These are phyloP conservation scores for Candida dubliniensis DNA, from an alignment of 1,139 yeast species.

Conservation along the genomic window DNA sequence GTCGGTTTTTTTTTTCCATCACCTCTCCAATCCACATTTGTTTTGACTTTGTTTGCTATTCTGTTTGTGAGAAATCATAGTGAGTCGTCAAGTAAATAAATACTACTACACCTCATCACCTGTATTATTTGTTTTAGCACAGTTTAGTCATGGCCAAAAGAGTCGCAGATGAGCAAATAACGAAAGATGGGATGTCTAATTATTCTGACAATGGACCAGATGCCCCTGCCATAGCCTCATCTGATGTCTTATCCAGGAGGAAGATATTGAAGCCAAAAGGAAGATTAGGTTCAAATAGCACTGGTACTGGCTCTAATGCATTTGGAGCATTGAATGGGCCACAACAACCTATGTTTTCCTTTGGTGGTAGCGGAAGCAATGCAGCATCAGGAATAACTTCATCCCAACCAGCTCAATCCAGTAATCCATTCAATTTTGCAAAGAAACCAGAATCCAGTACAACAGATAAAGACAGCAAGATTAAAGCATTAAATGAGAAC, in stretches of 20 bases:
- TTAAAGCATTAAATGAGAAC: constrained; percentile 68
- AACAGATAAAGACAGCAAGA: constrained; percentile 33
- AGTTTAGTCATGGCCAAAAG: constrained; percentile 56
- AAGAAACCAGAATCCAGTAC: neutral
- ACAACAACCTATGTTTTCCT: neutral
- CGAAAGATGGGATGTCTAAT: constrained; percentile 34
- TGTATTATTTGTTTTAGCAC: neutral
- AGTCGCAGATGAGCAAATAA: constrained; percentile 59
- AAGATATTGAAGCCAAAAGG: constrained; percentile 63
- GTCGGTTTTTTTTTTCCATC: neutral
- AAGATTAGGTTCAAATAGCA: constrained; percentile 12
- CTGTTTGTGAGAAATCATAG: neutral
- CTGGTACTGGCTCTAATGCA: constrained; percentile 11
- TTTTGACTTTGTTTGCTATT: neutral
- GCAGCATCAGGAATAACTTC: neutral
- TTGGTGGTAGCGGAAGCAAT: neutral
- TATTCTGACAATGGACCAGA: constrained; percentile 25
- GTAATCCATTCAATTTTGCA: constrained; percentile 5
- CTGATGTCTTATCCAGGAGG: constrained; percentile 64
- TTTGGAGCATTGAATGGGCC: constrained; percentile 4
- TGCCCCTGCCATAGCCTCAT: constrained; percentile 48
- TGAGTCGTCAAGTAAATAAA: neutral
- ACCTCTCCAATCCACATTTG: neutral
- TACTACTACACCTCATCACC: neutral
- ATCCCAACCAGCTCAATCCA: constrained; percentile 3